These are phyloP conservation scores for Obelidium mucronatum DNA, from an alignment of 192 early-diverging fungal genomes.

Conservation along the genomic window DNA sequence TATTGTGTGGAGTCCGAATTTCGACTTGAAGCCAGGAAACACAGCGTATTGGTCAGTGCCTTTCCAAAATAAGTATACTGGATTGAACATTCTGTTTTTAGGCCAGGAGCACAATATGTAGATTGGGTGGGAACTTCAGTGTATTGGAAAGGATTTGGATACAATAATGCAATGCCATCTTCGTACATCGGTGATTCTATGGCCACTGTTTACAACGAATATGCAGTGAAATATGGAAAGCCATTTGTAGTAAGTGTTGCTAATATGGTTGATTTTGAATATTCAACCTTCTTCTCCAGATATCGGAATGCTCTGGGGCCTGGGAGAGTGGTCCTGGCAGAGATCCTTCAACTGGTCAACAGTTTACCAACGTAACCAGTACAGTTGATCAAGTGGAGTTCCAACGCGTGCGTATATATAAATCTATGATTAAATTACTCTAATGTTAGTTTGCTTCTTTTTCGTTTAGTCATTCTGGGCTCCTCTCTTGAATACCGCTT, in stretches of 20 bases:
- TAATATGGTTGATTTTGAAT: background rate
- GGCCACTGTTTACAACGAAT: slow-evolving; percentile 1
- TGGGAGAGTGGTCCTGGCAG: slow-evolving; percentile 27
- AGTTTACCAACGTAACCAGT: background rate
- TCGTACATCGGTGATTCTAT: background rate
- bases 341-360: slow-evolving; percentile 11
- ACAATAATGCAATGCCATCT: background rate
- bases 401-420: too few relatives aligned
- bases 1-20: slow-evolving; percentile 31
- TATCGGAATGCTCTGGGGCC: slow-evolving; percentile 32
- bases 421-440: too few relatives aligned
- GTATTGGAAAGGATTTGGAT: slow-evolving; percentile 34
- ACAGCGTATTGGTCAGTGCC: slow-evolving; percentile 7
- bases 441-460: too few relatives aligned
- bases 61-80: too few relatives aligned
- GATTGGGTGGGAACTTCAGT: slow-evolving; percentile 22
- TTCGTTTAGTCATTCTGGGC: slow-evolving; percentile 22
- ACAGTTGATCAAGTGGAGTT: slow-evolving; percentile 1
- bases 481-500: background rate
- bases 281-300: background rate
- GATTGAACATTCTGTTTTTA: background rate
- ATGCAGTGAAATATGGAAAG: slow-evolving; percentile 3
- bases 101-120: slow-evolving; percentile 24
- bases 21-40: slow-evolving; percentile 10
- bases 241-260: slow-evolving; percentile 5